Percentiles rank a stretch among this genome's conserved stretches.
phyloP scores from a whole-genome alignment of 2,329 filamentous ascomycete species.

The Cladosporium colombiae region DNA sequence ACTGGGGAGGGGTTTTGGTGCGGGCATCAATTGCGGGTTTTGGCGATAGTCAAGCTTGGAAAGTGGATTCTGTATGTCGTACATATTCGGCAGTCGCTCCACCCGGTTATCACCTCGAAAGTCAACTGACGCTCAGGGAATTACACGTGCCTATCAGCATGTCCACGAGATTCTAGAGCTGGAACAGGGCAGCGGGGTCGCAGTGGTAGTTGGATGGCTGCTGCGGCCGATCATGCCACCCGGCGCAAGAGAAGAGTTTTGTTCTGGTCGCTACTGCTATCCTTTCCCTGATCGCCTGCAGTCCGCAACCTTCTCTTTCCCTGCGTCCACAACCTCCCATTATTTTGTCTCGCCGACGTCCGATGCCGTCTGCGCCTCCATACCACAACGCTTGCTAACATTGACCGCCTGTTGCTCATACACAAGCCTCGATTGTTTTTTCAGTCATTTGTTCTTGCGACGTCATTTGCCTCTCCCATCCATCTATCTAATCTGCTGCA shows the following conservation, averaged over 20 bases:
- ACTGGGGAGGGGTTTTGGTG: slow-evolving; percentile 13
- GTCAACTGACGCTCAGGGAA: slow-evolving; percentile 6
- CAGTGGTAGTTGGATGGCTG: not conserved
- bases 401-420: not conserved
- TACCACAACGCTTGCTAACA: not conserved
- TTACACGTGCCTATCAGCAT: not conserved
- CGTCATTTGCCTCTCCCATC: not conserved
- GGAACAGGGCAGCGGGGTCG: not conserved
- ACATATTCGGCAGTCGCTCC: slow-evolving; percentile 11
- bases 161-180: not conserved
- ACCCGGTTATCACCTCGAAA: not conserved
- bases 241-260: not conserved
- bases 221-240: slow-evolving; percentile 5
- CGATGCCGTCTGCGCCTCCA: not conserved
- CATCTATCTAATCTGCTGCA: not conserved
- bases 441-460: not conserved
- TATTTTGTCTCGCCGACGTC: not conserved
- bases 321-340: slow-evolving; percentile 1
- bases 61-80: slow-evolving; percentile 18
- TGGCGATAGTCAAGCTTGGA: not conserved
- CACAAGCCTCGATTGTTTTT: not conserved
- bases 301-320: slow-evolving; percentile 12
- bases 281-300: slow-evolving; percentile 17
- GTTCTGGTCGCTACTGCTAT: not conserved
- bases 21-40: slow-evolving; percentile 12